Conservation (phyloP, 2,329 filamentous ascomycete genomes). For the Shiraia sp. region DNA sequence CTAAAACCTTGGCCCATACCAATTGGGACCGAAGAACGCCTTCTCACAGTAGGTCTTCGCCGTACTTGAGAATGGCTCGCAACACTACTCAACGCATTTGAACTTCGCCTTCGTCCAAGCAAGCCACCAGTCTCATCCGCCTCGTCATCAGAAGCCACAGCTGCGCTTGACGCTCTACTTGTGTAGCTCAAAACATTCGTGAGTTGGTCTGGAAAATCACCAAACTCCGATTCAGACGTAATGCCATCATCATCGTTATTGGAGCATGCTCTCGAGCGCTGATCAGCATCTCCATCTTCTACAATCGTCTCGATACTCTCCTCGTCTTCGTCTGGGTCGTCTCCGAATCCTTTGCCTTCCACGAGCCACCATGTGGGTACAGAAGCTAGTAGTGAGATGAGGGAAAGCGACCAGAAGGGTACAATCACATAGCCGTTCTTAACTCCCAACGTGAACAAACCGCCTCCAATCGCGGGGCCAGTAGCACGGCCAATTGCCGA, state of each 20-base stretch:
- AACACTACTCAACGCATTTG: constrained; percentile 13
- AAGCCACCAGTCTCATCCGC: constrained; percentile 10
- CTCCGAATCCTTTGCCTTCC: constrained; percentile 70
- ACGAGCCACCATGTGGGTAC: constrained; percentile 75
- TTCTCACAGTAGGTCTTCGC: constrained; percentile 36
- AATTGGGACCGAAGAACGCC: constrained; percentile 49
- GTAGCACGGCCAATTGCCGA: constrained; percentile 77
- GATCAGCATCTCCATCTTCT: constrained; percentile 19
- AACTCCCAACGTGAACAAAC: constrained; percentile 75
- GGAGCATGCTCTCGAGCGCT: neutral
- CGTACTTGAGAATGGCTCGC: constrained; percentile 38
- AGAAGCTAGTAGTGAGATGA: constrained; percentile 66
- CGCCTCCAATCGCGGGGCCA: constrained; percentile 76
- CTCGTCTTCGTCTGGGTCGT: constrained; percentile 44
- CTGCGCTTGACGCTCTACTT: constrained; percentile 33
- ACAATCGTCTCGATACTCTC: constrained; percentile 13
- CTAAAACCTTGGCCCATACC: constrained; percentile 52
- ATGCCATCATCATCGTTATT: constrained; percentile 18
- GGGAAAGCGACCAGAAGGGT: constrained; percentile 78
- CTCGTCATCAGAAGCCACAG: constrained; percentile 29
- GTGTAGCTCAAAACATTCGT: constrained; percentile 43
- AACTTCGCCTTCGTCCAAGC: constrained; percentile 14
- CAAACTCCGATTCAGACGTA: constrained; percentile 46
- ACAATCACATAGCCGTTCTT: constrained; percentile 75
- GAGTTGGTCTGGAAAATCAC: constrained; percentile 35